Base-by-base conservation (phyloP, 257 asterid species). In the Fraxinus excelsior region DNA sequence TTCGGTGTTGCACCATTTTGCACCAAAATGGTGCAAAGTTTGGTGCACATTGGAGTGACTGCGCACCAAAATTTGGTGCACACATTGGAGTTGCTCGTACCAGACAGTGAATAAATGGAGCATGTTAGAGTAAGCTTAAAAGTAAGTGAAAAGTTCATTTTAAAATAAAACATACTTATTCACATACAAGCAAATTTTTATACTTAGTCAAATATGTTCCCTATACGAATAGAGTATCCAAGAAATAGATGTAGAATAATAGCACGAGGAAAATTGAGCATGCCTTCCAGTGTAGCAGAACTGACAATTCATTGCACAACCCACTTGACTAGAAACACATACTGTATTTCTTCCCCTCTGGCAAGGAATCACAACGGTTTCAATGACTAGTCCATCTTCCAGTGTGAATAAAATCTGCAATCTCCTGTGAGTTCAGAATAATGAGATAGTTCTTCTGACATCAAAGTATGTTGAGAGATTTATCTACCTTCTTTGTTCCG, bases 231-330 rank as follows among this genome's bases (percentile, higher is more conserved):
- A 73, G 29, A 4, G 12, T 10, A 46, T 11, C 32, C 7, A 28
- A 38, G 28, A 53, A 25, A 9, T 26, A 6, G n/a, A 7, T 16
- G 37, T 26, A 25, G 49, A 26, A 34, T 67, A 21, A 75, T 26
- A 73, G 64, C 25, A 42, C 58, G 34, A 42, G 40, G n/a, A 37
- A 37, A 53, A 37, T n/a, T 38, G 12, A 64, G 72, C 85, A 79
- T 86, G 82, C 99, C 98, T 93, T 84, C 99, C 99, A 19, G 99
- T 93, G 85, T 91, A 96, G 89, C 99, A 96, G 89, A 96, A 93
- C 85, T 96, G 99, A 80, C 99, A 96, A 84, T 96, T 96, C 99
- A 96, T 90, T 0, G 91, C 97, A 71, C 98, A 93, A 70, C 99
- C 99, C 72, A 96, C 99, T 89, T 96, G 99, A 87, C 99, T 93